Evolutionary conservation across 768 basidiomycete genomes (phyloP).

Genomic region (Tylopilus sp.): DNA sequence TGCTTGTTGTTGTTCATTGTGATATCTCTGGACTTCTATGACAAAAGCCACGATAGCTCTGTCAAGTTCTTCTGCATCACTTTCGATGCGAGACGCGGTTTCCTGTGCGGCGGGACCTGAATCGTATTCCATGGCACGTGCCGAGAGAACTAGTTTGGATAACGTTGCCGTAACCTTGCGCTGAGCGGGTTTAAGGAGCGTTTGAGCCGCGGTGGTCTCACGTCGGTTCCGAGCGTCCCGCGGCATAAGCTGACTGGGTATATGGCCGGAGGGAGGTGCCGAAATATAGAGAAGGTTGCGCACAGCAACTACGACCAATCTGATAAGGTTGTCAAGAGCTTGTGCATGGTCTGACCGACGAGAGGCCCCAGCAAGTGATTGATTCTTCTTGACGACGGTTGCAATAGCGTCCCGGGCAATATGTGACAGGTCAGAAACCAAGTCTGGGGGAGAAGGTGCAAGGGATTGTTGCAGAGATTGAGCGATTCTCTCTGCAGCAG

Average conservation of each 20-base stretch:
- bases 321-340: conserved; percentile 60
- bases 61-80: conserved; percentile 74
- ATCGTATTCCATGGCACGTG: conserved; percentile 86
- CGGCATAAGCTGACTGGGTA: conserved; percentile 53
- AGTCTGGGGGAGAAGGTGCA: conserved; percentile 53
- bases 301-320: conserved; percentile 63
- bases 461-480: conserved; percentile 60
- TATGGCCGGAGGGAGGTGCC: conserved; percentile 56
- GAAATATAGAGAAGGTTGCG: conserved; percentile 74
- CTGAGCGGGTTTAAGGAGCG: conserved; percentile 74
- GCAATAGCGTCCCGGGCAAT: conserved; percentile 57
- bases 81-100: conserved; percentile 66
- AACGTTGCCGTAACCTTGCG: conserved; percentile 86
- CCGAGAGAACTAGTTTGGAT: conserved; percentile 84
- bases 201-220: conserved; percentile 43
- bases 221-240: conserved; percentile 45
- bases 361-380: conserved; percentile 43
- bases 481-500: conserved; percentile 66
- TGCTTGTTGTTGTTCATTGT: conserved; percentile 32
- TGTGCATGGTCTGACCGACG: conserved; percentile 53
- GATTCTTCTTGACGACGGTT: conserved; percentile 54
- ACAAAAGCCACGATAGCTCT: conserved; percentile 67
- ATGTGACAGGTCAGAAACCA: conserved; percentile 59
- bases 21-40: conserved; percentile 60
- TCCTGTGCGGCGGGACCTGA: conserved; percentile 60